Evolutionary conservation across 768 basidiomycete species (phyloP), one percentile per base, ranked within the genome.

Genomic region (Suillus clintonianus): DNA sequence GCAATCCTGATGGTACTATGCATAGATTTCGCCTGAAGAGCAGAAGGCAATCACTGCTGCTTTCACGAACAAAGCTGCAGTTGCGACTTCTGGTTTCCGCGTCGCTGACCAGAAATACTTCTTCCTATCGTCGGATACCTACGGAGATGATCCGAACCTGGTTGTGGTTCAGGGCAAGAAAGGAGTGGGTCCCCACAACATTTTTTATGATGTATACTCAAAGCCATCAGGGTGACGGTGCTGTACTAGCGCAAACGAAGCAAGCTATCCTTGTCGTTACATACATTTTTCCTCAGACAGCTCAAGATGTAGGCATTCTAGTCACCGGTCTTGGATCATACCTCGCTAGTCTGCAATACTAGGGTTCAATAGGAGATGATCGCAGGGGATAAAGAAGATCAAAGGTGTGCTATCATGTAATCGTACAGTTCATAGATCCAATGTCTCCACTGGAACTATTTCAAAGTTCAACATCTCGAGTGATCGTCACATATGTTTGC

Each of bases 181-280:
- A 76, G 74, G 66, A 70, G 94, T 92, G 65, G 72, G 93, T 76
- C 43, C n/a, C 63, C 11, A 10, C 24, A 3, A 62, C 13, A 10
- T 13, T 5, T 32, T 63, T 19, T 36, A 13, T n/a, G 1, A 42
- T 22, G 10, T 14, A 42, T 42, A 53, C 39, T 47, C 51, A 43
- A 7, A 39, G 39, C 2, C 39, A 27, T 5, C 70, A 96, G 94
- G 83, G 82, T 24, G 86, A 92, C 73, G 95, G 96, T 1, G 85
- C 81, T 42, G 69, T 85, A 36, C 70, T 95, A 63, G 88, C 91
- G 54, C 91, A 91, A 82, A 96, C 94, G 19, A 89, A 83, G 65
- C 90, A 92, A 71, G 94, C 92, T n/a, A 79, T 97, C 62, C 81
- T 98, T 59, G 87, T 97, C 24, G 85, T 86, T 6, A 88, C 89